phyloP scores from a whole-genome alignment of 352 stramenopile species.

The Phytophthora sojae region DNA sequence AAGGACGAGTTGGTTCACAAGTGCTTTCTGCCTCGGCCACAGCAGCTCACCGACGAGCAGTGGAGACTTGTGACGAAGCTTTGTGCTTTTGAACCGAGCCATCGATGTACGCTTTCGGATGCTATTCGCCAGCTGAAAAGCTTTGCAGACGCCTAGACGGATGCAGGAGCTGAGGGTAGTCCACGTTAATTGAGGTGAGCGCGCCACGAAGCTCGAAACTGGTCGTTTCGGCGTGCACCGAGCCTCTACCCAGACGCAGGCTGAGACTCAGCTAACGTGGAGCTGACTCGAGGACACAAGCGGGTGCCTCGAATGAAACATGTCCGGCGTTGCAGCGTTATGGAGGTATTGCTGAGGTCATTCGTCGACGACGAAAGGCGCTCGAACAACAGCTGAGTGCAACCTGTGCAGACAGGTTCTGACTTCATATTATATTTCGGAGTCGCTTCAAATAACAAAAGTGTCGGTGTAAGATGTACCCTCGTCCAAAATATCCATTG shows the following conservation, averaged over 20 bases:
- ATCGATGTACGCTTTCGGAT: background rate
- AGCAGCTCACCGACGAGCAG: slow-evolving; percentile 1
- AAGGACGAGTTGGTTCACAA: no score
- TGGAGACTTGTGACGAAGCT: background rate
- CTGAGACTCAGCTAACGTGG: background rate
- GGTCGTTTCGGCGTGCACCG: background rate
- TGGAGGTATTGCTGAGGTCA: background rate
- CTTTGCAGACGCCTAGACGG: background rate
- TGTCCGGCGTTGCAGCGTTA: slow-evolving; percentile 3
- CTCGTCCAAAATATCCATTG: background rate
- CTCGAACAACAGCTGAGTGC: background rate
- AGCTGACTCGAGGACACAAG: background rate
- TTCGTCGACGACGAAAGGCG: background rate
- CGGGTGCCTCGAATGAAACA: background rate
- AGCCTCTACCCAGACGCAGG: background rate
- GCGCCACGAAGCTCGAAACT: background rate
- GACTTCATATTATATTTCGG: slow-evolving; percentile 11
- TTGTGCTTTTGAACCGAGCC: slow-evolving; percentile 4
- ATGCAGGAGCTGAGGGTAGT: background rate
- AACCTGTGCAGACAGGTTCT: slow-evolving; percentile 14
- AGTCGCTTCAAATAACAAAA: background rate
- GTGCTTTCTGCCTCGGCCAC: background rate
- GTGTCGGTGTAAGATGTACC: background rate
- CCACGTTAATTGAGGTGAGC: background rate
- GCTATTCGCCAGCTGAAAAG: no score